These are phyloP conservation scores for Saccharomycopsis hybrid DNA, from an alignment of 1,139 yeast genomes.

Conservation along the genomic window DNA sequence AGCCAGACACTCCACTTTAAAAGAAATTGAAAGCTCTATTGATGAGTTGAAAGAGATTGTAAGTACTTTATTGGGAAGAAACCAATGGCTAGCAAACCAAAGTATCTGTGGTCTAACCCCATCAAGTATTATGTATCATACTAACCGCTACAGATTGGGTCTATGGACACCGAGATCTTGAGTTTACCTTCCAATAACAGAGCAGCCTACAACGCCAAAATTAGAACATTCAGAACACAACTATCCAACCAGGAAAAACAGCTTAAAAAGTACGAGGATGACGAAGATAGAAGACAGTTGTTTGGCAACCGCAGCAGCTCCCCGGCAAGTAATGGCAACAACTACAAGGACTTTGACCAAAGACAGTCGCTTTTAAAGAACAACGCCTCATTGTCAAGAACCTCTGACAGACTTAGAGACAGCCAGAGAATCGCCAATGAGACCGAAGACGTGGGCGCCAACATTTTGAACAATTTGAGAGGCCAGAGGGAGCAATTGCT, in stretches of 20 bases:
- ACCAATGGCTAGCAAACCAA: too few relatives aligned
- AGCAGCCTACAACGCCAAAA: constrained; percentile 59
- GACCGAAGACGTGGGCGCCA: constrained; percentile 88
- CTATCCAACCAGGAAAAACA: constrained; percentile 51
- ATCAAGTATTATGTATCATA: background rate
- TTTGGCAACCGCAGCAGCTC: constrained; percentile 52
- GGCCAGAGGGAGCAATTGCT: constrained; percentile 90
- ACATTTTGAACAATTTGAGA: constrained; percentile 79
- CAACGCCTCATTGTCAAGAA: constrained; percentile 74
- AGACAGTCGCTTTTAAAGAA: constrained; percentile 75
- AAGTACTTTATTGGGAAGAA: constrained; percentile 21
- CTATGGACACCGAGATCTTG: constrained; percentile 75
- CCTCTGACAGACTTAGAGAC: constrained; percentile 77
- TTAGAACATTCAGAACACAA: constrained; percentile 61
- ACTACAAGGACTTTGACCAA: constrained; percentile 35
- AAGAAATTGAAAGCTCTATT: constrained; percentile 58
- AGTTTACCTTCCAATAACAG: constrained; percentile 69
- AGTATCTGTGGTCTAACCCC: too few relatives aligned
- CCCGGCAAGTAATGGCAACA: constrained; percentile 22
- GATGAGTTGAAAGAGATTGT: constrained; percentile 73
- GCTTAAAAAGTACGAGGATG: constrained; percentile 47
- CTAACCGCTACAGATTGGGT: constrained; percentile 42
- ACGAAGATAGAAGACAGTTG: constrained; percentile 58
- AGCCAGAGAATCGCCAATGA: constrained; percentile 89
- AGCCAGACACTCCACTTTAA: constrained; percentile 44